Conservation (phyloP, 2,329 filamentous ascomycete genomes). For the Septoria linicola region DNA sequence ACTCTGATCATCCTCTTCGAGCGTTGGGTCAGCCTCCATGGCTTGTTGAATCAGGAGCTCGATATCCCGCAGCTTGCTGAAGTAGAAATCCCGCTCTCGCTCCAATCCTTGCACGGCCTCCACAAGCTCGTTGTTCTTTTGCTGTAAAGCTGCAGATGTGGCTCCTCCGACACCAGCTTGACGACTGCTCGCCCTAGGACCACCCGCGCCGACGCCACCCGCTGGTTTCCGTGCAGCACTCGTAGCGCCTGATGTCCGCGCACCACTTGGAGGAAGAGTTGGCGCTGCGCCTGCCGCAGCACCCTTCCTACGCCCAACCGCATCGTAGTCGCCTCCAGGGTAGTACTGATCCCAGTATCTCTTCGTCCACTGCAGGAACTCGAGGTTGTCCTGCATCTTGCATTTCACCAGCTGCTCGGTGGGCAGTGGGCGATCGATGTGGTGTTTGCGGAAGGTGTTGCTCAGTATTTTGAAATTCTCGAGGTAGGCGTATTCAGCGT, state of each 20-base stretch:
- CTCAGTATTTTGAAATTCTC: conserved; percentile 98
- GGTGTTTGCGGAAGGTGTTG: conserved; percentile 81
- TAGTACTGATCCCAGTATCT: conserved; percentile 97
- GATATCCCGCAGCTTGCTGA: conserved; percentile 96
- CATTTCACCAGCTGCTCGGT: conserved; percentile 91
- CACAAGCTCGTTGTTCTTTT: conserved; percentile 86
- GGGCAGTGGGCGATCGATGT: conserved; percentile 84
- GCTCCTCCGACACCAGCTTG: conserved; percentile 47
- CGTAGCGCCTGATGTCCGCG: conserved; percentile 46
- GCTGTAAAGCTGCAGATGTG: conserved; percentile 69
- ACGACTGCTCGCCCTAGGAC: conserved; percentile 47
- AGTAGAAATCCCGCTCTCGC: conserved; percentile 97
- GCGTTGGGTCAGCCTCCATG: conserved; percentile 84
- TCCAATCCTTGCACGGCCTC: conserved; percentile 94
- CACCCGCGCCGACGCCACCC: conserved; percentile 55
- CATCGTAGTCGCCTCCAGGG: conserved; percentile 95
- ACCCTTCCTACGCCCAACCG: conserved; percentile 78
- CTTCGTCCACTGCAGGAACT: conserved; percentile 97
- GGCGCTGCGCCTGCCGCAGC: conserved; percentile 54
- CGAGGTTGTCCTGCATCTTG: conserved; percentile 99
- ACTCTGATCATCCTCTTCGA: conserved; percentile 90
- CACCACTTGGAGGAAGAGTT: conserved; percentile 23
- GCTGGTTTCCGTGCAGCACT: conserved; percentile 46
- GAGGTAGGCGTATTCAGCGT: conserved; percentile 93
- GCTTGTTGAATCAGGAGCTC: conserved; percentile 91